phyloP scores from a whole-genome alignment of 2,329 filamentous ascomycete genomes.

The Paraconiothyrium brasiliense region DNA sequence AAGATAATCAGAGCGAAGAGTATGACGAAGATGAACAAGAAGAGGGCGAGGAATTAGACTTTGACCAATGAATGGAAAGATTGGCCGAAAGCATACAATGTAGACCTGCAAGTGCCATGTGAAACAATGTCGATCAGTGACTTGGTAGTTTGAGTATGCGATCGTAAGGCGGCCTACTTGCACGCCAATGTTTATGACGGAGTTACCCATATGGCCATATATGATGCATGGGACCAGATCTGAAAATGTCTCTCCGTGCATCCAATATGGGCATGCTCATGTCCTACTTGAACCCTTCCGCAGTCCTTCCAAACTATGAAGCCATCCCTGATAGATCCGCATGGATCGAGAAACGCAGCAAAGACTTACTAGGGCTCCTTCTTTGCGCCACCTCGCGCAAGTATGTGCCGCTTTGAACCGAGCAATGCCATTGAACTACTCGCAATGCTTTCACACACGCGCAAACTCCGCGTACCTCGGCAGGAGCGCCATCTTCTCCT shows the following conservation, averaged over 20 bases:
- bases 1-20: slow-evolving; percentile 48
- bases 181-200: slow-evolving; percentile 7
- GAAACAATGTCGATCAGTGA: background rate
- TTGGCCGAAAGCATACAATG: background rate
- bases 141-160: background rate
- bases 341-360: background rate
- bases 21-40: slow-evolving; percentile 51
- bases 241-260: background rate
- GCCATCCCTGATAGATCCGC: background rate
- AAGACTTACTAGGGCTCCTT: background rate
- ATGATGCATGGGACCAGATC: background rate
- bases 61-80: slow-evolving; percentile 22
- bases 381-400: background rate
- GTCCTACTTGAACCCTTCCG: background rate
- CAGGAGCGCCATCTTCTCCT: slow-evolving; percentile 87
- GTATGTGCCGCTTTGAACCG: background rate
- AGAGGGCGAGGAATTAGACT: slow-evolving; percentile 44
- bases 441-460: slow-evolving; percentile 27
- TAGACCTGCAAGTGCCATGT: background rate
- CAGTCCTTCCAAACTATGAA: background rate
- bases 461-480: slow-evolving; percentile 70
- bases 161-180: background rate
- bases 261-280: background rate
- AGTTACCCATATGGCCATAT: background rate
- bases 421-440: background rate